Conservation (phyloP, 139 green algal genomes). For the Medakamo hakoo region DNA sequence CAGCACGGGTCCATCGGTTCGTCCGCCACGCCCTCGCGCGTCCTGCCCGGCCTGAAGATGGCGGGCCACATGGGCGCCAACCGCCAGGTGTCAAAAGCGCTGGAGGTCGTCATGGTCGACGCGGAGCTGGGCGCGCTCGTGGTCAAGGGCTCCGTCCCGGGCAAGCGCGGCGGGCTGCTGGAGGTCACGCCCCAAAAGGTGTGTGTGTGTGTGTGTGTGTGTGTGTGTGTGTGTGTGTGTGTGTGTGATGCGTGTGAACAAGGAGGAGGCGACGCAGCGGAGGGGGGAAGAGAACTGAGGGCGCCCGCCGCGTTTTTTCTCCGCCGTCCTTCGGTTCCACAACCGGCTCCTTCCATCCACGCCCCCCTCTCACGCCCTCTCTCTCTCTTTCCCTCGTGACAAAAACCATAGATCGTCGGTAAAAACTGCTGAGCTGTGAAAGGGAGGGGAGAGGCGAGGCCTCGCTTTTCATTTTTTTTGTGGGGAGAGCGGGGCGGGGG, state of each 20-base stretch:
- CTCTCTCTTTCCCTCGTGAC: too few species aligned
- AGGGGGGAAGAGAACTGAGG: too few species aligned
- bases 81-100: constrained; percentile 60
- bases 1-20: constrained; percentile 86
- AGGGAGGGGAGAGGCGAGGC: neutral
- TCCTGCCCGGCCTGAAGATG: constrained; percentile 90
- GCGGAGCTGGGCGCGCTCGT: constrained; percentile 68
- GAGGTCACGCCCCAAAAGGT: constrained; percentile 65
- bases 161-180: constrained; percentile 86
- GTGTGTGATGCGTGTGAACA: too few species aligned
- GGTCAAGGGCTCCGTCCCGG: constrained; percentile 81
- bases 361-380: too few species aligned
- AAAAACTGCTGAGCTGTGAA: constrained; percentile 21
- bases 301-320: too few species aligned
- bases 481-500: neutral
- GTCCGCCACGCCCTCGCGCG: constrained; percentile 73
- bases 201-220: too few species aligned
- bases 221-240: too few species aligned
- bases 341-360: too few species aligned
- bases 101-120: constrained; percentile 68
- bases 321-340: too few species aligned
- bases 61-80: constrained; percentile 81
- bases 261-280: too few species aligned
- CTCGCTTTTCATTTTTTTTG: neutral
- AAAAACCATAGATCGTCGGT: too few species aligned